phyloP scores from a whole-genome alignment of 176 grass and related monocot genomes.

The Eremochloa ophiuroides region DNA sequence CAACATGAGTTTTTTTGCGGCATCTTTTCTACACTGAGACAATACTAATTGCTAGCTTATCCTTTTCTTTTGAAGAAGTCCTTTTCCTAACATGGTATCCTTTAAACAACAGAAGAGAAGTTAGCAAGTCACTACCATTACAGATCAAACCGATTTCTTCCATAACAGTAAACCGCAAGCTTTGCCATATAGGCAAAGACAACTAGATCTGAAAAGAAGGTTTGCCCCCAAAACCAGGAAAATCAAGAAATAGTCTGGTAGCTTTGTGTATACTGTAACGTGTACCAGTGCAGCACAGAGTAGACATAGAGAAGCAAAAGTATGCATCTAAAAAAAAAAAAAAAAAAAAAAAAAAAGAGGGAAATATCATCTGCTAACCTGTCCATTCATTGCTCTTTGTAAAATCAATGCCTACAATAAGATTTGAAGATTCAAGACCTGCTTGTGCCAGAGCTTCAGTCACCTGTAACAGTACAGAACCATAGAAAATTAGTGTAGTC shows the following conservation, averaged over 20 bases:
- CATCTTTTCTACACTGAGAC: not conserved
- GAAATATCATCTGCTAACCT: constrained; percentile 50
- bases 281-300: not conserved
- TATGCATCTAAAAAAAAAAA: constrained; percentile 1
- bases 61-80: constrained; percentile 3
- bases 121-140: constrained; percentile 16
- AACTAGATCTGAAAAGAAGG: constrained; percentile 22
- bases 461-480: constrained; percentile 46
- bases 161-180: constrained; percentile 6
- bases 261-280: not conserved
- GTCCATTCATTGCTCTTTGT: constrained; percentile 98
- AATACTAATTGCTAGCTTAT: not conserved
- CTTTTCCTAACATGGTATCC: not conserved
- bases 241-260: not conserved
- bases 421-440: constrained; percentile 92
- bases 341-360: constrained; percentile 3
- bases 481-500: not conserved
- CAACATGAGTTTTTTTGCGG: not conserved
- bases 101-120: not conserved
- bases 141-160: not conserved
- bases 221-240: not conserved
- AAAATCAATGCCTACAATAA: constrained; percentile 94
- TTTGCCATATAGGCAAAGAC: not conserved
- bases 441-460: constrained; percentile 84
- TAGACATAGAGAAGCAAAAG: constrained; percentile 11